These are phyloP conservation scores for Begonia peltatifolia DNA, from an alignment of 306 rosid genomes.

Conservation along the genomic window DNA sequence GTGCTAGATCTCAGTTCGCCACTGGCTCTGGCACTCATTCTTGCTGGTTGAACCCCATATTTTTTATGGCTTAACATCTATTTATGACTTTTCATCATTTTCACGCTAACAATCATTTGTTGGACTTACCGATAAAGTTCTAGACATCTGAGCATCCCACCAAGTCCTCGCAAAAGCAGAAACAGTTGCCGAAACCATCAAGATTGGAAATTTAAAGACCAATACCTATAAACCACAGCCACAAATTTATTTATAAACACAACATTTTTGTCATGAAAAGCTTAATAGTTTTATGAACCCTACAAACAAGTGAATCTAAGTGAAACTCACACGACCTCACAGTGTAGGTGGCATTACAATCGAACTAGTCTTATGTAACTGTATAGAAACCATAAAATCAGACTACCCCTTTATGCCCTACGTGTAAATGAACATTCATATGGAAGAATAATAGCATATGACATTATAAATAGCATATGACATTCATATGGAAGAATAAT, in stretches of 20 bases:
- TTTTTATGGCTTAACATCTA: too few species aligned
- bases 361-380: neutral
- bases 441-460: neutral
- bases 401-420: neutral
- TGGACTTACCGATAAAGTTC: too few species aligned
- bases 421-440: slow-evolving; percentile 2
- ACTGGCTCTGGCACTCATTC: too few species aligned
- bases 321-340: neutral
- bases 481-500: neutral
- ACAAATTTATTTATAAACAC: neutral
- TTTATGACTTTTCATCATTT: too few species aligned
- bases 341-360: neutral
- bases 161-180: too few species aligned
- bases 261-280: neutral
- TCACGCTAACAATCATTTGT: too few species aligned
- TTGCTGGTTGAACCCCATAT: too few species aligned
- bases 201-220: too few species aligned
- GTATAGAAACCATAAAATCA: neutral
- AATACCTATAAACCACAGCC: too few species aligned
- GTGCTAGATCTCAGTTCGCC: too few species aligned
- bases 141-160: too few species aligned
- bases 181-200: too few species aligned
- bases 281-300: neutral
- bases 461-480: neutral
- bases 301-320: neutral